Evolutionary conservation across 2,329 filamentous ascomycete species (phyloP), one percentile per base, ranked within the genome.

Genomic region (Didymella keratinophila): DNA sequence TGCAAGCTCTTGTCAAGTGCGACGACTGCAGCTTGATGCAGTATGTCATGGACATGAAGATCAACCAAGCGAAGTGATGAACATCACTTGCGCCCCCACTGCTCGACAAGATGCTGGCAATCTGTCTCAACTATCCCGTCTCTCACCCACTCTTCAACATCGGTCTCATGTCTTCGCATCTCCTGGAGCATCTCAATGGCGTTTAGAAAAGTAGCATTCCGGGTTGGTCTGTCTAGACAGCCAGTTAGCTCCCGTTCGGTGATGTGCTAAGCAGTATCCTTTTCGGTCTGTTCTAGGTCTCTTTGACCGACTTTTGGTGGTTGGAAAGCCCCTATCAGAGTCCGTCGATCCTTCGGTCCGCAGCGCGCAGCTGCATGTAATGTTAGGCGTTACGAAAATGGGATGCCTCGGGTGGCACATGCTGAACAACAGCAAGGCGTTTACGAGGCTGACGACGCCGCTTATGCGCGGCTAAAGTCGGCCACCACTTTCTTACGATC

Each of bases 1-100:
- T 81, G 11, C 78, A 81, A 62, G 76, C 76, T 43, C 68, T 81
- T 25, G 77, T 81, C 51, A 79, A 79, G 63, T 81, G 79, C 62
- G 78, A 80, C 41, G 79, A 81, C 59, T 81, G 79, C 69, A 75
- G 70, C 37, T 69, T 79, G 39, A 78, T 79, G 77, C 76, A 79
- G 60, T 78, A 78, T 53, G 76, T 78, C 25, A 75, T 77, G 71
- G 73, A 78, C 52, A 62, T 79, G 47, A 78, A 77, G 70, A 70
- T 76, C 61, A 73, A 75, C 37, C 71, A 73, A 43, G 59, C 52
- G 10, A 68, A 69, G 55, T 64, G 49, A 59, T 45, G 8, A 30
- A n/a, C n/a, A 27, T 48, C 32, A 28, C 32, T 16, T 20, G 49
- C 41, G 32, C 18, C 23, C 34, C 25, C 27, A 20, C 16, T 32